A percentile compares a stretch with the other conserved stretches of the same genome.
phyloP scores from a whole-genome alignment of 2,329 filamentous ascomycete genomes.

The Simplicillium sp. region DNA sequence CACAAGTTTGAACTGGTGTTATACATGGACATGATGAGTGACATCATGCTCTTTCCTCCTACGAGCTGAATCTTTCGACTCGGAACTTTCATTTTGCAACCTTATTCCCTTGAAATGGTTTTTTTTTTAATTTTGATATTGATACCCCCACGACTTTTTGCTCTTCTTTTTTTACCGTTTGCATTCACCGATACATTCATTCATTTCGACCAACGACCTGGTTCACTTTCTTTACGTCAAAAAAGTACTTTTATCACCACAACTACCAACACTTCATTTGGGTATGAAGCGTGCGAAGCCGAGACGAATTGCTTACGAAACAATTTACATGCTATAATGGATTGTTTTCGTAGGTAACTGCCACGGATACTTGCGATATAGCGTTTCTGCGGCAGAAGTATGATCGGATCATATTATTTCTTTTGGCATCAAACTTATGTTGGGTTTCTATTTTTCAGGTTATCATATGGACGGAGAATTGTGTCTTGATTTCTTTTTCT shows the following conservation, averaged over 20 bases:
- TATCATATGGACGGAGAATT: constrained; percentile 1
- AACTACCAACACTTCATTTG: neutral
- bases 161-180: constrained; percentile 1
- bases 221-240: constrained; percentile 5
- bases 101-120: constrained; percentile 13
- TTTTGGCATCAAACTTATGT: neutral
- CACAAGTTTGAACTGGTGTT: constrained; percentile 9
- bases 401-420: neutral
- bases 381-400: too few relatives aligned
- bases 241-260: neutral
- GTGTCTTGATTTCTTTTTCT: constrained; percentile 7
- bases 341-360: too few relatives aligned
- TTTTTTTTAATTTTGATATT: constrained; percentile 9
- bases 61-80: constrained; percentile 9
- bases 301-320: neutral
- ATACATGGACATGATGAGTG: neutral
- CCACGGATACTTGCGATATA: too few relatives aligned
- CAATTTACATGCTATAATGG: neutral
- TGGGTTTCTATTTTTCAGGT: constrained; percentile 1
- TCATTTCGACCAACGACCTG: constrained; percentile 1
- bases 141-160: constrained; percentile 7
- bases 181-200: too few relatives aligned
- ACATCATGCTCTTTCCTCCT: neutral
- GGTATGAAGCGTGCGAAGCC: neutral
- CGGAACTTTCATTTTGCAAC: constrained; percentile 2